A percentile compares a stretch with the other conserved stretches of the same genome.
phyloP scores from a whole-genome alignment of 2,329 filamentous ascomycete genomes.

The Nannizzia gypsea region DNA sequence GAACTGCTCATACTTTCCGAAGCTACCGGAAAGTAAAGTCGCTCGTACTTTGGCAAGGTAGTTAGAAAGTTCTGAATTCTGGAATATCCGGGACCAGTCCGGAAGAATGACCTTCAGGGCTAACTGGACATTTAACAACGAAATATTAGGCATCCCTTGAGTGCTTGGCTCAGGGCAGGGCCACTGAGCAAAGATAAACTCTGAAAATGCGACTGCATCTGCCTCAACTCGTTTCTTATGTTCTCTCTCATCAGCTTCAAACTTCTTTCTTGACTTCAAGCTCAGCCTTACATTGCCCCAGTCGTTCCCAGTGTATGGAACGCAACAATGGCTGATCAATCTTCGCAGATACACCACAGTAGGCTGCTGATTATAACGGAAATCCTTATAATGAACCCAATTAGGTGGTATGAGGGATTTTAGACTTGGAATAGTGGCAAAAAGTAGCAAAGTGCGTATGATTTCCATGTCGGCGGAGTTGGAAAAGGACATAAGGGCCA shows the following conservation, averaged over 20 bases:
- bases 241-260: conserved; percentile 4
- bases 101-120: conserved; percentile 33
- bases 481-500: conserved; percentile 21
- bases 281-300: background rate
- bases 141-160: background rate
- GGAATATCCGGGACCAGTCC: conserved; percentile 40
- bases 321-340: conserved; percentile 6
- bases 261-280: conserved; percentile 4
- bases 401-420: conserved; percentile 8
- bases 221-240: conserved; percentile 10
- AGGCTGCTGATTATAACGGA: conserved; percentile 10
- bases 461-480: conserved; percentile 17
- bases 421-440: conserved; percentile 12
- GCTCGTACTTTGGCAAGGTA: conserved; percentile 37
- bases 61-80: conserved; percentile 37
- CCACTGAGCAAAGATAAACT: conserved; percentile 13
- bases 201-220: conserved; percentile 10
- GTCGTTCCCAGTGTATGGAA: conserved; percentile 9
- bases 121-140: conserved; percentile 5
- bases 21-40: conserved; percentile 24
- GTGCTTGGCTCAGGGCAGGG: conserved; percentile 9
- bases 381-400: conserved; percentile 6
- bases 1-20: background rate
- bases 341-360: conserved; percentile 7
- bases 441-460: conserved; percentile 15